These are phyloP conservation scores for Dipteronia dyeriana DNA, from an alignment of 345 rosid species.

Conservation along the genomic window DNA sequence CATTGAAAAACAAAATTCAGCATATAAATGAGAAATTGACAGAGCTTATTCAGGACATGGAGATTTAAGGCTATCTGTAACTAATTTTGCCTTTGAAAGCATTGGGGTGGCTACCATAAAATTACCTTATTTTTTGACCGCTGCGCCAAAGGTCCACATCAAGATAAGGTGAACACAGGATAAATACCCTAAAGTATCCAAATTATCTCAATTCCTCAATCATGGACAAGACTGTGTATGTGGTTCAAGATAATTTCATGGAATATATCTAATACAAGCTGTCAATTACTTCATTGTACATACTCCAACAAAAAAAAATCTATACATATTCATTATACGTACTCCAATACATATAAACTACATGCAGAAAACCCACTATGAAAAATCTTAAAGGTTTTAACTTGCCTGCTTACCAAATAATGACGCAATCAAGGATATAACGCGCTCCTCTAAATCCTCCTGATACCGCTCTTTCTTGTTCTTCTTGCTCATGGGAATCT, in stretches of 20 bases:
- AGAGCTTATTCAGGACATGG: too few relatives aligned
- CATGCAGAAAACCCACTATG: background rate
- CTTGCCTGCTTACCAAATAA: constrained; percentile 84
- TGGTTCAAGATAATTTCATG: background rate
- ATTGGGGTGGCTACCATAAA: too few relatives aligned
- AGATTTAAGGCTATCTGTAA: too few relatives aligned
- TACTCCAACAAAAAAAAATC: background rate
- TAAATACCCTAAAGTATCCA: too few relatives aligned
- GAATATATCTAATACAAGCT: background rate
- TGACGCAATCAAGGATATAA: constrained; percentile 80
- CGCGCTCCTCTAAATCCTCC: constrained; percentile 89
- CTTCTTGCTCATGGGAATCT: constrained; percentile 91
- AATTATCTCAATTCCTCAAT: too few relatives aligned
- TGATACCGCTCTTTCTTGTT: constrained; percentile 80
- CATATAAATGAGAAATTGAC: too few relatives aligned
- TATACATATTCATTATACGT: background rate
- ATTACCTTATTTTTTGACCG: too few relatives aligned
- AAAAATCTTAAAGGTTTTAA: constrained; percentile 22
- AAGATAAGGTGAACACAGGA: too few relatives aligned
- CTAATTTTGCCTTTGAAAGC: too few relatives aligned
- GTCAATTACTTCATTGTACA: background rate
- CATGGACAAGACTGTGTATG: background rate
- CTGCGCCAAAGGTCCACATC: too few relatives aligned
- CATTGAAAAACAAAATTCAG: too few relatives aligned
- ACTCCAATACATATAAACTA: background rate